Evolutionary conservation across 1,284 basidiomycete genomes (phyloP).

Genomic region (Cryptococcus sp.): DNA sequence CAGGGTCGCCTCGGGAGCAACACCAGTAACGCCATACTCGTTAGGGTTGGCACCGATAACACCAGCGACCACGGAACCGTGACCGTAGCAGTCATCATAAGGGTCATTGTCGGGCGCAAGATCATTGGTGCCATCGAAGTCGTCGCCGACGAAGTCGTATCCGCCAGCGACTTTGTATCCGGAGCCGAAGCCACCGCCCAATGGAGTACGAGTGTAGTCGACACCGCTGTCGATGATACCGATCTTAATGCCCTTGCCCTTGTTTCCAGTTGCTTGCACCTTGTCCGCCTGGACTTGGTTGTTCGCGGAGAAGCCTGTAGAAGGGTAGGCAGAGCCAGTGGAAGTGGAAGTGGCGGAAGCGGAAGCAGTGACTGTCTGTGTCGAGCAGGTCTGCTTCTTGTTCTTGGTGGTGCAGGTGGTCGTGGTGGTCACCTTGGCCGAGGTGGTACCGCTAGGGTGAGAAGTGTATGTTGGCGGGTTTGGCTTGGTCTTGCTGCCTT

Average conservation of each 20-base stretch:
- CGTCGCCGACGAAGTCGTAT: slow-evolving; percentile 52
- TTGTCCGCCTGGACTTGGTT: slow-evolving; percentile 54
- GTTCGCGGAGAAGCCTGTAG: slow-evolving; percentile 32
- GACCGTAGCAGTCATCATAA: slow-evolving; percentile 55
- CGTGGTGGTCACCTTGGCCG: slow-evolving; percentile 13
- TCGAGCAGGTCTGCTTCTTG: slow-evolving; percentile 22
- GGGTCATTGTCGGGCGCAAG: slow-evolving; percentile 52
- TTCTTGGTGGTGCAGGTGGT: slow-evolving; percentile 20
- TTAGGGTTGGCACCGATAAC: slow-evolving; percentile 61
- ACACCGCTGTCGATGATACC: slow-evolving; percentile 60
- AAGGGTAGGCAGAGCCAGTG: slow-evolving; percentile 14
- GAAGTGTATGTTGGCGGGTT: neutral
- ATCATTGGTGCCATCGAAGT: slow-evolving; percentile 45
- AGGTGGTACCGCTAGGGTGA: slow-evolving; percentile 4
- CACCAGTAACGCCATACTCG: slow-evolving; percentile 57
- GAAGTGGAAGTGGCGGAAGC: slow-evolving; percentile 14
- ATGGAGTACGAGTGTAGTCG: slow-evolving; percentile 65
- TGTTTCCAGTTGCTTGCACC: slow-evolving; percentile 59
- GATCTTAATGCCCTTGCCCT: slow-evolving; percentile 60
- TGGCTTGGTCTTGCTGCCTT: slow-evolving; percentile 9
- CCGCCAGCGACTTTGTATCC: slow-evolving; percentile 59
- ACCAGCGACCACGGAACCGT: slow-evolving; percentile 67
- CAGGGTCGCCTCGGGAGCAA: slow-evolving; percentile 44
- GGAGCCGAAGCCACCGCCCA: slow-evolving; percentile 66
- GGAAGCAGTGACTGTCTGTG: slow-evolving; percentile 13